These are phyloP conservation scores for Blastobotrys chiropterorum DNA, from an alignment of 805 yeast genomes.

Conservation along the genomic window DNA sequence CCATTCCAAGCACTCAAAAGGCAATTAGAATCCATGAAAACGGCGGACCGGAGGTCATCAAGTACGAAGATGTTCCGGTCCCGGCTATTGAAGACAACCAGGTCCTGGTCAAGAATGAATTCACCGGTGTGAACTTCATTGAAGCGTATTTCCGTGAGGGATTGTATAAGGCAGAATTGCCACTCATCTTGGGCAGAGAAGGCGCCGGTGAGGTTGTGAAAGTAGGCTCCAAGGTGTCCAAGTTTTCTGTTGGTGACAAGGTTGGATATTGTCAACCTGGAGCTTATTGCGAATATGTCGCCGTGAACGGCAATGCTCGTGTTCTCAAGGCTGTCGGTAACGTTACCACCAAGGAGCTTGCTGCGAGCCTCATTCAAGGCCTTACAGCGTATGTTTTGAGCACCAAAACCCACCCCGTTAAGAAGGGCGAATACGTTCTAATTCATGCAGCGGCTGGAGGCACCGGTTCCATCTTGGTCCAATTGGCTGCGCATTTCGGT, in stretches of 20 bases:
- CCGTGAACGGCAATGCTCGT: conserved; percentile 27
- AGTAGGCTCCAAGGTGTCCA: conserved; percentile 52
- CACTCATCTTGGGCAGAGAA: conserved; percentile 63
- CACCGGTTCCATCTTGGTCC: conserved; percentile 68
- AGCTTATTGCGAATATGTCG: conserved; percentile 73
- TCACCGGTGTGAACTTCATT: conserved; percentile 75
- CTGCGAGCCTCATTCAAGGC: conserved; percentile 62
- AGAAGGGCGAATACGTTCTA: conserved; percentile 64
- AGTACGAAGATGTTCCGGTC: conserved; percentile 51
- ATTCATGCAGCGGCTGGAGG: conserved; percentile 97
- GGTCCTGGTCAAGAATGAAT: conserved; percentile 64
- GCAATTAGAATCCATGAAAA: conserved; percentile 38
- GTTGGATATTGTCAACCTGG: conserved; percentile 49
- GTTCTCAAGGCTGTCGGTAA: conserved; percentile 46
- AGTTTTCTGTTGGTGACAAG: conserved; percentile 60
- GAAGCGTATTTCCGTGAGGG: conserved; percentile 82
- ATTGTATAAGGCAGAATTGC: conserved; percentile 53
- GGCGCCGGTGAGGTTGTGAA: conserved; percentile 57
- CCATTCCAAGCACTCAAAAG: conserved; percentile 21
- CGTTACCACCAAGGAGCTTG: conserved; percentile 42
- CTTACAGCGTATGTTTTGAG: conserved; percentile 73
- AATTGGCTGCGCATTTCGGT: conserved; percentile 55
- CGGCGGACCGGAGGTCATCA: conserved; percentile 55
- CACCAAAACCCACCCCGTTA: conserved; percentile 57
- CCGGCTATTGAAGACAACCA: conserved; percentile 53